Evolutionary conservation across 2,329 filamentous ascomycete genomes (phyloP).

Genomic region (Monosporascus sp.): DNA sequence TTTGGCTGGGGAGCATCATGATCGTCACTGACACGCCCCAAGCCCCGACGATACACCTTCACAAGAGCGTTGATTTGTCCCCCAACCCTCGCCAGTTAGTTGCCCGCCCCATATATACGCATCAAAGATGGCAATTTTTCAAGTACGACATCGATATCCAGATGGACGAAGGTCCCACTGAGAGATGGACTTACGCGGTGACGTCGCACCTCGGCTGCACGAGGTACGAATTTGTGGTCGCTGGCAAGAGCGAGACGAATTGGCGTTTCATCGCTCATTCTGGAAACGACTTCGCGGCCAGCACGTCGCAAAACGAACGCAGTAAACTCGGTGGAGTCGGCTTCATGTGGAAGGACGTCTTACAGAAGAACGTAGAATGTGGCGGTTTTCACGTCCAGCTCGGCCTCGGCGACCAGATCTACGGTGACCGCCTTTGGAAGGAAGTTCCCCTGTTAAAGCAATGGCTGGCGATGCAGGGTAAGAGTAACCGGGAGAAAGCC

Average conservation of each 20-base stretch:
- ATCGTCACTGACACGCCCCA: conserved; percentile 87
- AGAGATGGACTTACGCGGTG: conserved; percentile 96
- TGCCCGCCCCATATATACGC: conserved; percentile 74
- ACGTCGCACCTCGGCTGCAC: conserved; percentile 96
- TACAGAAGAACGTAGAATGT: conserved; percentile 95
- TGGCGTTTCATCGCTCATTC: conserved; percentile 97
- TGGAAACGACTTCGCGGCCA: conserved; percentile 89
- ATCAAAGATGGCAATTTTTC: conserved; percentile 94
- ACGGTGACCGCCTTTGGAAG: conserved; percentile 92
- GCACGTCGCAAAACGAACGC: conserved; percentile 80
- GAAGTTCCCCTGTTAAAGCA: conserved; percentile 91
- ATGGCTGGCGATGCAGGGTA: conserved; percentile 88
- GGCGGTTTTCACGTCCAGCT: conserved; percentile 94
- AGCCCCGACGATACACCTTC: conserved; percentile 92
- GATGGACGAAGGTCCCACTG: conserved; percentile 77
- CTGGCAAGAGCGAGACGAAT: conserved; percentile 80
- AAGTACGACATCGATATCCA: conserved; percentile 86
- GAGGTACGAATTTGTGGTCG: conserved; percentile 95
- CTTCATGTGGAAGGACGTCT: conserved; percentile 98
- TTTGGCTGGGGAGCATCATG: conserved; percentile 91
- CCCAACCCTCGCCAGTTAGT: conserved; percentile 87
- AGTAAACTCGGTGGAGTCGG: conserved; percentile 81
- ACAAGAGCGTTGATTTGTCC: conserved; percentile 83
- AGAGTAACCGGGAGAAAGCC: conserved; percentile 85
- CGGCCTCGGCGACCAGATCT: conserved; percentile 90